Evolutionary conservation across 768 basidiomycete species (phyloP).

Genomic region (Agaricus bisporus): DNA sequence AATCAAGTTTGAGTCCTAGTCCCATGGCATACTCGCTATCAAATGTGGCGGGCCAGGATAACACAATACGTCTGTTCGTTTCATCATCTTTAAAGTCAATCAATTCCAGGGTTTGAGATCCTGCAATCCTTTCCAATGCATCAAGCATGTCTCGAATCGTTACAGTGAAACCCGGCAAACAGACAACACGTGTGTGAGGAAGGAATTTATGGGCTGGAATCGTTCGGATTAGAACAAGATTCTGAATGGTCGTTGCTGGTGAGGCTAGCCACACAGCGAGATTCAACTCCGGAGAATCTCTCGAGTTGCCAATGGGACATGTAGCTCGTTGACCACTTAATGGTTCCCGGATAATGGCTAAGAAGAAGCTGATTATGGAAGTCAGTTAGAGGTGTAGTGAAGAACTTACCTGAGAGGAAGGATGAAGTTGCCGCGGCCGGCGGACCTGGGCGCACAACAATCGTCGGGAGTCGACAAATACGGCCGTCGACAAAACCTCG

Average conservation of each 20-base stretch:
- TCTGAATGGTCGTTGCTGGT: conserved; percentile 46
- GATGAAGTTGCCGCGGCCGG: conserved; percentile 50
- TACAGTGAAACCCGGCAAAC: conserved; percentile 54
- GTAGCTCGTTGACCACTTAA: conserved; percentile 42
- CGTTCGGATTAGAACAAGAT: conserved; percentile 42
- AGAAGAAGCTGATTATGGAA: not conserved
- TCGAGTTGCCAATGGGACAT: conserved; percentile 47
- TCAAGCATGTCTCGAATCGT: conserved; percentile 48
- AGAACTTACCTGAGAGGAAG: conserved; percentile 44
- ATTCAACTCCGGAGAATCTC: conserved; percentile 36
- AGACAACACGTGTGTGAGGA: conserved; percentile 45
- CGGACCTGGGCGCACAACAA: conserved; percentile 49
- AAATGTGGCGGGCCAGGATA: conserved; percentile 42
- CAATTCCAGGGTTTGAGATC: conserved; percentile 36
- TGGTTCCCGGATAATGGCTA: conserved; percentile 52
- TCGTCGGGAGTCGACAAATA: conserved; percentile 54
- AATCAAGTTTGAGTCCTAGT: conserved; percentile 36
- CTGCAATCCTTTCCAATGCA: conserved; percentile 45
- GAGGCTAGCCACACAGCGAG: conserved; percentile 47
- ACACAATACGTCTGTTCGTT: conserved; percentile 34
- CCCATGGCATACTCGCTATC: conserved; percentile 37
- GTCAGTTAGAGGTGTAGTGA: not conserved
- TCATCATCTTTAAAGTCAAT: conserved; percentile 44
- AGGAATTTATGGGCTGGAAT: conserved; percentile 36
- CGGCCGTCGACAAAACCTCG: conserved; percentile 54